phyloP scores from a whole-genome alignment of 257 asterid species.

The Verbascum thapsus region DNA sequence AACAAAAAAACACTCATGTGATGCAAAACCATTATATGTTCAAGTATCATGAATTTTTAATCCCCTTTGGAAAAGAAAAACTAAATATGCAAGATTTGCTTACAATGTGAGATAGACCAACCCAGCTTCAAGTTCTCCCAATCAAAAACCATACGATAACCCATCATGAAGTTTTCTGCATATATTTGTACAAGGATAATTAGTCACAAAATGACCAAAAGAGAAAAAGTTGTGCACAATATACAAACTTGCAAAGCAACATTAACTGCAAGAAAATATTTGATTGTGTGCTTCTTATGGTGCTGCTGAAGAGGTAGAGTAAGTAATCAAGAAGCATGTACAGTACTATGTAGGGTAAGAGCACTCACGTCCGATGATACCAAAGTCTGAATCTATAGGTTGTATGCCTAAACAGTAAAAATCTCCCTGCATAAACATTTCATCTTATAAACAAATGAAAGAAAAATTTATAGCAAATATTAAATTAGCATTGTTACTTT shows the following conservation, averaged over 20 bases:
- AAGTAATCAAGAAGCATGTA: constrained; percentile 2
- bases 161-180: constrained; percentile 78
- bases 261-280: constrained; percentile 9
- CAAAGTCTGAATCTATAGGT: constrained; percentile 36
- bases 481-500: neutral
- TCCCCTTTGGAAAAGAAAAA: neutral
- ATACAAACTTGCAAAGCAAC: neutral
- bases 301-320: neutral
- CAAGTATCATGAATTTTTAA: neutral
- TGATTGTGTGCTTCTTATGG: neutral
- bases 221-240: neutral
- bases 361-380: constrained; percentile 82
- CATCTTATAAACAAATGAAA: constrained; percentile 4
- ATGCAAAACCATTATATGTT: too few species aligned
- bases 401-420: constrained; percentile 55
- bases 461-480: neutral
- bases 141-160: constrained; percentile 76
- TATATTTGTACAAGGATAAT: constrained; percentile 22
- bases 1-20: too few species aligned
- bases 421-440: constrained; percentile 55
- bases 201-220: constrained; percentile 8
- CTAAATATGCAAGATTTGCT: constrained; percentile 36
- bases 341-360: constrained; percentile 8
- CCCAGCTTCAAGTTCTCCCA: constrained; percentile 76
- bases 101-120: constrained; percentile 80